Conservation (phyloP, 2,329 filamentous ascomycete genomes). For the Ophiostoma novo-ulmi region DNA sequence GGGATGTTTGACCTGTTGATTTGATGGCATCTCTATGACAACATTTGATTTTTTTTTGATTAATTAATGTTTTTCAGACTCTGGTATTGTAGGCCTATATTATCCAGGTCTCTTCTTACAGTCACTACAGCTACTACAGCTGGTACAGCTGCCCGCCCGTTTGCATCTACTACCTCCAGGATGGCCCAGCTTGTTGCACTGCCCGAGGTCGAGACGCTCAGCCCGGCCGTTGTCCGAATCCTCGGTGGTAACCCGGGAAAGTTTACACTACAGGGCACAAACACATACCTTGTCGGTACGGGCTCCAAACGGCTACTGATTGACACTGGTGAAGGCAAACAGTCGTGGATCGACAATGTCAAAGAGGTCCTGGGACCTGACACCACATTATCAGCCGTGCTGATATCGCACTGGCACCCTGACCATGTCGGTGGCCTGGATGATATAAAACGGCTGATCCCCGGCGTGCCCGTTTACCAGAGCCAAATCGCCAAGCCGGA, state of each 20-base stretch:
- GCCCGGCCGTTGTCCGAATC: constrained; percentile 72
- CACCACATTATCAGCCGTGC: constrained; percentile 51
- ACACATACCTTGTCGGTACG: constrained; percentile 86
- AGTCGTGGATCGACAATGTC: constrained; percentile 66
- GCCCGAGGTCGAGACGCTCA: constrained; percentile 70
- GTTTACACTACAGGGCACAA: constrained; percentile 72
- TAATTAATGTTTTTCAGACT: neutral
- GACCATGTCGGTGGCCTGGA: constrained; percentile 83
- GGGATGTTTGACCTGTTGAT: neutral
- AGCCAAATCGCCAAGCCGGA: constrained; percentile 39
- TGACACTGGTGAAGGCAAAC: constrained; percentile 80
- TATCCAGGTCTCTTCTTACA: neutral
- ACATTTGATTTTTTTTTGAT: neutral
- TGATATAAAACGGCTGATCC: constrained; percentile 55
- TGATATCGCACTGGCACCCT: constrained; percentile 89
- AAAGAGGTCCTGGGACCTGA: constrained; percentile 49
- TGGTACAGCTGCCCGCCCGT: neutral
- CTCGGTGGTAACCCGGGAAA: constrained; percentile 89
- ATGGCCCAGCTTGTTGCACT: constrained; percentile 56
- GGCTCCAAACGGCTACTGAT: constrained; percentile 71
- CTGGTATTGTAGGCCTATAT: neutral
- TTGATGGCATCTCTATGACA: neutral
- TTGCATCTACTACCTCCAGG: neutral
- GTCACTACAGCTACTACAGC: neutral
- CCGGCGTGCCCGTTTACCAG: constrained; percentile 59